These are phyloP conservation scores for Trametes sp. DNA, from an alignment of 1,284 basidiomycete species.

Conservation along the genomic window DNA sequence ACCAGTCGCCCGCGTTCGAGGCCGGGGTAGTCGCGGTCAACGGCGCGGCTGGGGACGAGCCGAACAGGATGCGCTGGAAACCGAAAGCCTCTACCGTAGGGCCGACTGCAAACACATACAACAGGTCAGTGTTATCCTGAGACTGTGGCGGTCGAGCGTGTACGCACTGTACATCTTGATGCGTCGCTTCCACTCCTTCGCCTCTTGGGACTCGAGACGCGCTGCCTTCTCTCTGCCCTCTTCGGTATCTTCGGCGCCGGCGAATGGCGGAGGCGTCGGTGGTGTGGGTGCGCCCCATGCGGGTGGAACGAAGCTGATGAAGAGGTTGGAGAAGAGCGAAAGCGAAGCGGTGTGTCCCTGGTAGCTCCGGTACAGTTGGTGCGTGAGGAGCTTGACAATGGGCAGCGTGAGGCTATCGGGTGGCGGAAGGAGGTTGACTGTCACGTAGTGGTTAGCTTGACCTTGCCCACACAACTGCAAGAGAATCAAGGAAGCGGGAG, in stretches of 20 bases:
- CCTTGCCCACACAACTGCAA: too few relatives aligned
- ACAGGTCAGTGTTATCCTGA: background rate
- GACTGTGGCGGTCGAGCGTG: background rate
- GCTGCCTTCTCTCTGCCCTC: conserved; percentile 55
- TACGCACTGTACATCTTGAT: conserved; percentile 90
- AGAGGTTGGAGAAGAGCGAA: conserved; percentile 77
- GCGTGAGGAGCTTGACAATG: conserved; percentile 79
- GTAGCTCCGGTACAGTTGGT: conserved; percentile 76
- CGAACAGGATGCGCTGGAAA: conserved; percentile 63
- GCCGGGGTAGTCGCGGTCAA: conserved; percentile 48
- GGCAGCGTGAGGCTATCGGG: conserved; percentile 76
- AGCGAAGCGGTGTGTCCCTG: conserved; percentile 78
- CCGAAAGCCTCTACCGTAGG: conserved; percentile 77
- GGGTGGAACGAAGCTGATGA: conserved; percentile 84
- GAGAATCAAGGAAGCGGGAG: too few relatives aligned
- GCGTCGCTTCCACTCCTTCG: conserved; percentile 80
- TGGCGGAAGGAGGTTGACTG: conserved; percentile 90
- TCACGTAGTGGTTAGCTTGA: too few relatives aligned
- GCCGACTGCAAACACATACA: conserved; percentile 58
- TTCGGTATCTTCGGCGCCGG: conserved; percentile 52
- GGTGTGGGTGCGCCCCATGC: conserved; percentile 73
- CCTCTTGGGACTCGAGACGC: conserved; percentile 49
- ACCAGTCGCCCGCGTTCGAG: conserved; percentile 76
- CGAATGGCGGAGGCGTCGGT: conserved; percentile 52
- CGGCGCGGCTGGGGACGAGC: conserved; percentile 52